phyloP scores from a whole-genome alignment of 768 basidiomycete species.

The Tephrocybe sp. region DNA sequence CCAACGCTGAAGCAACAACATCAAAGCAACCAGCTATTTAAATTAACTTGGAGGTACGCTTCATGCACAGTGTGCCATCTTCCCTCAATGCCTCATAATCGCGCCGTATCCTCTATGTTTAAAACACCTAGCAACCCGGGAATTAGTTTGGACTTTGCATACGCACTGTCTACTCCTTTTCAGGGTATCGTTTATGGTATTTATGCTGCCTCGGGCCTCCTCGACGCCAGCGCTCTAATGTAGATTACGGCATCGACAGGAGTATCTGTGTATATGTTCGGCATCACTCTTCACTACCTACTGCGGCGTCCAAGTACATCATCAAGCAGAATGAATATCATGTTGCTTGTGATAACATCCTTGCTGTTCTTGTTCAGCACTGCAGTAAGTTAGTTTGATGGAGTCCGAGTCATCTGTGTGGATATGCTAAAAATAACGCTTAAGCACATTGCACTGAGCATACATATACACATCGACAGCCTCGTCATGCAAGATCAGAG shows the following conservation, averaged over 20 bases:
- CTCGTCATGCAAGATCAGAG: too few species aligned
- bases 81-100: too few species aligned
- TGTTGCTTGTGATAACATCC: neutral
- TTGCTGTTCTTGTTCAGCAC: neutral
- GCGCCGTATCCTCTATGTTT: too few species aligned
- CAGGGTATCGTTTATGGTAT: slow-evolving; percentile 3
- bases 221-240: neutral
- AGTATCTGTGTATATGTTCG: neutral
- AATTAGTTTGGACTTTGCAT: neutral
- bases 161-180: neutral
- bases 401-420: too few species aligned
- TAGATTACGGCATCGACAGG: neutral
- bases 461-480: neutral
- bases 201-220: neutral
- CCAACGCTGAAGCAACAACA: too few species aligned
- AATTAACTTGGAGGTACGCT: too few species aligned
- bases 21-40: too few species aligned
- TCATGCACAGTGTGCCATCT: too few species aligned
- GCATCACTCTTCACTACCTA: too few species aligned
- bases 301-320: neutral
- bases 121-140: too few species aligned
- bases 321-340: neutral
- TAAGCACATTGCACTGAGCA: neutral
- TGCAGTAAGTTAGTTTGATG: neutral
- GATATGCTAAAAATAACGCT: neutral